phyloP scores from a whole-genome alignment of 2,329 filamentous ascomycete species.

The Fusarium chuoi region DNA sequence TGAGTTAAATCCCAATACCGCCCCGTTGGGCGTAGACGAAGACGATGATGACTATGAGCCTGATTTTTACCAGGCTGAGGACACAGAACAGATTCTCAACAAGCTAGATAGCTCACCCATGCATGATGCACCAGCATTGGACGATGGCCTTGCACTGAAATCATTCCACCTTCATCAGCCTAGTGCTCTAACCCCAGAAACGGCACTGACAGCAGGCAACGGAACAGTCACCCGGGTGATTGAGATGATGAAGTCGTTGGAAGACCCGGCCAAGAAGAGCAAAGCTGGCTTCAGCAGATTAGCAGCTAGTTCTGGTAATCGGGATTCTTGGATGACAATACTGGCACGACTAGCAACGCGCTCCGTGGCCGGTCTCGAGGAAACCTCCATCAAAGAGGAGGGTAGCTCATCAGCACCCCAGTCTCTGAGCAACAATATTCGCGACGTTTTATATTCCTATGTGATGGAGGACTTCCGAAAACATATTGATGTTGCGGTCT shows the following conservation, averaged over 20 bases:
- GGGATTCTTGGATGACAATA: slow-evolving; percentile 91
- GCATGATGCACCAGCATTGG: slow-evolving; percentile 50
- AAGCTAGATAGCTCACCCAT: slow-evolving; percentile 77
- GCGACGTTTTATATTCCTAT: slow-evolving; percentile 84
- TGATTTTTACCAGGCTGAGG: slow-evolving; percentile 81
- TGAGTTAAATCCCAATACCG: slow-evolving; percentile 66
- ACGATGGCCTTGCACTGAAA: slow-evolving; percentile 70
- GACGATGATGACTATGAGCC: slow-evolving; percentile 92
- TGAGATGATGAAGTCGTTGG: slow-evolving; percentile 77
- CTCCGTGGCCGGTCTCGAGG: slow-evolving; percentile 76
- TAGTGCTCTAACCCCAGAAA: slow-evolving; percentile 75
- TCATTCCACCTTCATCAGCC: slow-evolving; percentile 84
- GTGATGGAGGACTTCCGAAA: slow-evolving; percentile 91
- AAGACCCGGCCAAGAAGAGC: slow-evolving; percentile 72
- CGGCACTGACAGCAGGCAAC: slow-evolving; percentile 78
- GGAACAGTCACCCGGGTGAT: slow-evolving; percentile 82
- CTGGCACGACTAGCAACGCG: slow-evolving; percentile 87
- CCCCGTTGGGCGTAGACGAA: slow-evolving; percentile 74
- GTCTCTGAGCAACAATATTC: slow-evolving; percentile 74
- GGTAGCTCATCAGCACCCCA: slow-evolving; percentile 51
- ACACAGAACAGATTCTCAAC: slow-evolving; percentile 80
- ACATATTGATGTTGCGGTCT: slow-evolving; percentile 88
- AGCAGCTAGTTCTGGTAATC: slow-evolving; percentile 84
- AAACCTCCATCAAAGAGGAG: slow-evolving; percentile 66
- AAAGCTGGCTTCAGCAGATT: slow-evolving; percentile 83